These are phyloP conservation scores for Phylloporus sp. DNA, from an alignment of 768 basidiomycete genomes.

Conservation along the genomic window DNA sequence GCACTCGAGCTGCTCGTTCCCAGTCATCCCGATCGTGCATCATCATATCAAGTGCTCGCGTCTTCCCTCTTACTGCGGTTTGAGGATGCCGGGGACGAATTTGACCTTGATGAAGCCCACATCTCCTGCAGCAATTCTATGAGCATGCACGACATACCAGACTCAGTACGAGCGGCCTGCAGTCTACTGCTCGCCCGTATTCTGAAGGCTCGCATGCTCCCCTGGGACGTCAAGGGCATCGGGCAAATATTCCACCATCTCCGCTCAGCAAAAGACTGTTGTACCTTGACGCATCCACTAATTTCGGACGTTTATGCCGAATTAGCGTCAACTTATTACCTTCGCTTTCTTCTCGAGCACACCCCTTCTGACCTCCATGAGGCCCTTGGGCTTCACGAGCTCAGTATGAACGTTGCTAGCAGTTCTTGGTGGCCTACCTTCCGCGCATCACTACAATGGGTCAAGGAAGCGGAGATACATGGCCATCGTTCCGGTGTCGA, in stretches of 20 bases:
- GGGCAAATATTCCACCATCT: constrained; percentile 27
- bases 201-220: constrained; percentile 20
- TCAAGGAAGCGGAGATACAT: constrained; percentile 18
- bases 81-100: constrained; percentile 21
- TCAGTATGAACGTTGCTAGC: constrained; percentile 14
- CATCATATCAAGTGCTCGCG: constrained; percentile 14
- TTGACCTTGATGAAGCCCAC: constrained; percentile 26
- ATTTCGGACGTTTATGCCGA: constrained; percentile 24
- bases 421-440: constrained; percentile 18
- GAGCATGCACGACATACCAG: background rate
- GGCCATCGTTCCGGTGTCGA: constrained; percentile 28
- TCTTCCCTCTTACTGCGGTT: constrained; percentile 24
- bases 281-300: constrained; percentile 17
- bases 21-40: constrained; percentile 13
- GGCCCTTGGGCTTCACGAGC: constrained; percentile 24
- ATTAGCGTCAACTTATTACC: constrained; percentile 20
- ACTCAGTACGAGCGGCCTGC: constrained; percentile 14
- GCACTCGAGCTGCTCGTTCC: constrained; percentile 19
- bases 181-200: constrained; percentile 21
- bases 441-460: constrained; percentile 21
- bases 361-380: constrained; percentile 19
- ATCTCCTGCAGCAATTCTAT: constrained; percentile 15
- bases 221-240: constrained; percentile 22
- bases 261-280: constrained; percentile 20
- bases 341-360: constrained; percentile 23